Evolutionary conservation across 345 rosid genomes (phyloP), one percentile per base, ranked within the genome.

Genomic region (Anastatica hierochuntica): DNA sequence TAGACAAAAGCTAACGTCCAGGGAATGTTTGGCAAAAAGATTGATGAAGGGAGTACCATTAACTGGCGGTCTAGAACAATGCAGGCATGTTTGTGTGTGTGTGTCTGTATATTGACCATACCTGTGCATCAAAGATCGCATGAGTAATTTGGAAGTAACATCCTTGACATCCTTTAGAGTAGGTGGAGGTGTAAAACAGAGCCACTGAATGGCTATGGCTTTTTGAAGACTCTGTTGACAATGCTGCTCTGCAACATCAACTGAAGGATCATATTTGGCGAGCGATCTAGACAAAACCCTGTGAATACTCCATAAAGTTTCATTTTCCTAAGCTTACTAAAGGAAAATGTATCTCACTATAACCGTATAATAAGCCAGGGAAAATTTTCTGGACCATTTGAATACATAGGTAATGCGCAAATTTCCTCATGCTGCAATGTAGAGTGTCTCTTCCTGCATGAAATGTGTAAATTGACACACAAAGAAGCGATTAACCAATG

Each of bases 161-260:
- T 70, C 84, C 46, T 77, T 69, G 54, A 81, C 95, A 60, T 83
- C 62, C 31, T 73, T 49, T 71, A 81, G 81, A 39, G 95, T 84
- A 49, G 92, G 77, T 35, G 96, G 98, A 42, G 98, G 95, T 43
- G 95, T 84, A 69, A 90, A 90, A 79, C 98, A 90, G 53, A 90
- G 92, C 95, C 96, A 90, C 66, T 87, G 98, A 63, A 90, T 80
- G 37, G 73, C 90, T 75, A 74, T 78, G 63, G 98, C 97, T 66
- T 92, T 92, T 59, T 88, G 86, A 60, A 92, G 90, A 77, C 97
- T 92, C 66, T 78, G 94, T 72, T 78, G 72, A 58, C 86, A 85
- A 53, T 88, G 95, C 75, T 92, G 94, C 77, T 92, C 97, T 5
- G 85, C 88, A 72, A 88, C 83, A 58, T 85, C 94, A 51, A 79